Evolutionary conservation across 257 asterid species (phyloP), one percentile per base, ranked within the genome.

Genomic region (Dorcoceras hygrometricum): DNA sequence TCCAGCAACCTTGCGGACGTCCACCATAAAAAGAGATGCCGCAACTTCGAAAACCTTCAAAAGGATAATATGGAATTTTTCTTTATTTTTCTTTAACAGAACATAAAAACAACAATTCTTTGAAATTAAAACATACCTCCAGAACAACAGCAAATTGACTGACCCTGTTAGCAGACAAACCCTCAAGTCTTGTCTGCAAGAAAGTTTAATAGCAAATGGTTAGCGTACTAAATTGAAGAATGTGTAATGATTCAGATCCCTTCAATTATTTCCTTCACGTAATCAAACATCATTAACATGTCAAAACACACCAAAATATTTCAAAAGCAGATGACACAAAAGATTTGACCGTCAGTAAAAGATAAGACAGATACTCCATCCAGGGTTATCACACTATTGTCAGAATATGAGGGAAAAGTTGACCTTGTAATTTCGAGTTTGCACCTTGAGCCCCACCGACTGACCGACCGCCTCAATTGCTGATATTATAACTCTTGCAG

Each of bases 1-100:
- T 57, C 97, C 99, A 34, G 96, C 95, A 61, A 94, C 90, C 80
- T 89, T 89, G 32, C 99, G 87, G 50, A 86, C 95, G 65, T 93
- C 99, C 73, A 90, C 97, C 99, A 90, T 90, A 69, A 85, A 93
- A 76, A 93, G 97, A 61, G 96, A 82, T 12, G 95, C 88, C 5
- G 95, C 96, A 20, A 93, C 95, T 86, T 90, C 94, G 71, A 61
- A 93, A 64, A 93, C 95, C 97, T 93, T 34, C 16, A 54, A 18
- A 60, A 67, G 54, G 69, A 20, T 14, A 57, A 59, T 63, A 55
- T 23, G 59, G 16, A n/a, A n/a, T n/a, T n/a, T n/a, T n/a, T 43
- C 55, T 59, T 8, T 43, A 22, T 3, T 62, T 11, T 23, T 23
- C 19, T 23, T 19, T 53, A 69, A 27, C 29, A 57, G 62, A 48